Evolutionary conservation across 1,284 basidiomycete genomes (phyloP).

Genomic region (Ganoderma lingzhi): DNA sequence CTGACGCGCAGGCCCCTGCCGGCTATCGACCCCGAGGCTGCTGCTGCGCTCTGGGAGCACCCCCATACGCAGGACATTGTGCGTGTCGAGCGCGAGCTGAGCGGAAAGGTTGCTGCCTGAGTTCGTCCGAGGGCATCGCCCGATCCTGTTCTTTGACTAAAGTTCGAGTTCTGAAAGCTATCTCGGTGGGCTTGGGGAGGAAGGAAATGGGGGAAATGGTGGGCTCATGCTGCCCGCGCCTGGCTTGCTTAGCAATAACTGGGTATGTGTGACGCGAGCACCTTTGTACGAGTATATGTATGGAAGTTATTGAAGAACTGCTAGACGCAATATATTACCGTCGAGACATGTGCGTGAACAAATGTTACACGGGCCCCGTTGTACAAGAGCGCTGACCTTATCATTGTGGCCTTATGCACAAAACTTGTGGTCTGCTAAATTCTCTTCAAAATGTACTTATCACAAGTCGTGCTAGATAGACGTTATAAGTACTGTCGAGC

Average conservation of each 20-base stretch:
- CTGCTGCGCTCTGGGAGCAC: conserved; percentile 72
- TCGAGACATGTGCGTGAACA: background rate
- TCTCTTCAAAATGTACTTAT: background rate
- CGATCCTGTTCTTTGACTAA: background rate
- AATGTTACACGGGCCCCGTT: background rate
- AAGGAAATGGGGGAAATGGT: background rate
- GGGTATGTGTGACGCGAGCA: background rate
- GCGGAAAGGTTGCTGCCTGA: conserved; percentile 43
- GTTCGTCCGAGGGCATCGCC: background rate
- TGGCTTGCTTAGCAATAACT: background rate
- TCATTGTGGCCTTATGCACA: background rate
- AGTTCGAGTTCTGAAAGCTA: background rate
- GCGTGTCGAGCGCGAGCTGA: conserved; percentile 69
- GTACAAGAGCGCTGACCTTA: background rate
- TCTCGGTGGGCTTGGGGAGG: background rate
- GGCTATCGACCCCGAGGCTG: conserved; percentile 63
- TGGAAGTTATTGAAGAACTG: background rate
- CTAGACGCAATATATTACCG: background rate
- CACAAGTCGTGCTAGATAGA: too few species aligned
- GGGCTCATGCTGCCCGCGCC: background rate
- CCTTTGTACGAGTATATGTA: background rate
- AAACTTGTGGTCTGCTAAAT: background rate
- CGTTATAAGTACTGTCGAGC: too few species aligned
- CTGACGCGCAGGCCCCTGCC: conserved; percentile 79
- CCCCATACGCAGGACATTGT: conserved; percentile 75